phyloP scores from a whole-genome alignment of 140 eudicot genomes.

The Senecio squalidus region DNA sequence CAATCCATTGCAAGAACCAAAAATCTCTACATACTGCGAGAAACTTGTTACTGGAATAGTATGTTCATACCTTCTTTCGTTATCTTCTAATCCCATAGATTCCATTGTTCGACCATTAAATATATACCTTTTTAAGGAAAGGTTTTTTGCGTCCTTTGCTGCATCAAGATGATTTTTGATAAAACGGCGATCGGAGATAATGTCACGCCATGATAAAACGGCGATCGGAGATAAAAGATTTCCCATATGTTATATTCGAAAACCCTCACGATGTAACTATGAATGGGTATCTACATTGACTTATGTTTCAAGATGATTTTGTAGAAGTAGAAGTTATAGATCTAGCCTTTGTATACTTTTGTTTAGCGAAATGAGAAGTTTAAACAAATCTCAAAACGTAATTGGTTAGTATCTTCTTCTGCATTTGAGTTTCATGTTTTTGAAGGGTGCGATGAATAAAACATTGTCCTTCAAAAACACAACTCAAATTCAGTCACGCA shows the following conservation, averaged over 20 bases:
- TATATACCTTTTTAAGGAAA: neutral
- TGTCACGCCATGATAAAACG: too few species aligned
- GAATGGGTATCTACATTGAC: too few species aligned
- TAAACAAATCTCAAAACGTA: too few species aligned
- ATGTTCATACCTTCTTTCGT: neutral
- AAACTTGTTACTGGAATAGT: neutral
- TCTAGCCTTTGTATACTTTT: too few species aligned
- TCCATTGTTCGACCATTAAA: neutral
- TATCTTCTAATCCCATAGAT: neutral
- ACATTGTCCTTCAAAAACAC: constrained; percentile 9
- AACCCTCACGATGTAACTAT: too few species aligned
- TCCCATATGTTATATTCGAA: too few species aligned
- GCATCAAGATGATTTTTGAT: constrained; percentile 7
- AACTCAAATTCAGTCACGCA: neutral
- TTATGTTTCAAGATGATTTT: too few species aligned
- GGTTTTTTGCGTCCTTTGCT: neutral
- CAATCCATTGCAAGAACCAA: constrained; percentile 22
- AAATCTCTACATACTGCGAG: neutral
- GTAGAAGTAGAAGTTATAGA: too few species aligned
- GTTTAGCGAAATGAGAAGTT: too few species aligned
- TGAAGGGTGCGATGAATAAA: neutral
- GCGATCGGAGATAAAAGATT: too few species aligned
- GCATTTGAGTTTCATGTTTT: too few species aligned
- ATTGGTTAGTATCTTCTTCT: too few species aligned
- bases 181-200: constrained; percentile 3